Conservation (phyloP, 768 basidiomycete genomes). For the Xerocomellus amylosporus region DNA sequence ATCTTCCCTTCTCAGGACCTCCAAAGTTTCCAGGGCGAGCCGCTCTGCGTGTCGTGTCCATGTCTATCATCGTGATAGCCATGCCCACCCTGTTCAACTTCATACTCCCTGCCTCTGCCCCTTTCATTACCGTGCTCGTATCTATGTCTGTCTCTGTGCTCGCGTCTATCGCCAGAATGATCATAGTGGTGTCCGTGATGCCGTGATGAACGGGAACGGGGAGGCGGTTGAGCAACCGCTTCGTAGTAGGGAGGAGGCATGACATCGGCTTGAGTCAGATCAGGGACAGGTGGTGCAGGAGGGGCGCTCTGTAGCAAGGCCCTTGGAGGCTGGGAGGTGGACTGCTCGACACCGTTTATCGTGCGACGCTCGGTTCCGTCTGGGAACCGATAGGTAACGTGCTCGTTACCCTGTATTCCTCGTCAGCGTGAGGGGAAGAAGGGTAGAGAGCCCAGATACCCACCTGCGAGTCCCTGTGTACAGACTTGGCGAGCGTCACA, state of each 20-base stretch:
- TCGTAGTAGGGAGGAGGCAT: constrained; percentile 24
- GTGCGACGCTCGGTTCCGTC: constrained; percentile 66
- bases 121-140: constrained; percentile 11
- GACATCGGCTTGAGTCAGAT: background rate
- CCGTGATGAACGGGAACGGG: constrained; percentile 20
- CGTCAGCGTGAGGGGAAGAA: background rate
- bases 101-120: constrained; percentile 7
- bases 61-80: constrained; percentile 6
- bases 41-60: constrained; percentile 1
- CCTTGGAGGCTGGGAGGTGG: constrained; percentile 11
- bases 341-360: constrained; percentile 62
- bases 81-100: background rate
- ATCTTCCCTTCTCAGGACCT: constrained; percentile 6
- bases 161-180: constrained; percentile 9
- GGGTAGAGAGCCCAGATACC: constrained; percentile 22
- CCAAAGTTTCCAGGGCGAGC: constrained; percentile 14
- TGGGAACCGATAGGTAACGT: constrained; percentile 59
- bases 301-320: constrained; percentile 9
- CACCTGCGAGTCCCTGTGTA: constrained; percentile 57
- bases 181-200: constrained; percentile 13
- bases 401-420: constrained; percentile 64
- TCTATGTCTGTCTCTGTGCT: constrained; percentile 13
- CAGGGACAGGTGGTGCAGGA: background rate
- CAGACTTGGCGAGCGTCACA: constrained; percentile 56
- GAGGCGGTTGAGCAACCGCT: constrained; percentile 5